phyloP scores from a whole-genome alignment of 2,329 filamentous ascomycete genomes.

The Aureobasidium sp. region DNA sequence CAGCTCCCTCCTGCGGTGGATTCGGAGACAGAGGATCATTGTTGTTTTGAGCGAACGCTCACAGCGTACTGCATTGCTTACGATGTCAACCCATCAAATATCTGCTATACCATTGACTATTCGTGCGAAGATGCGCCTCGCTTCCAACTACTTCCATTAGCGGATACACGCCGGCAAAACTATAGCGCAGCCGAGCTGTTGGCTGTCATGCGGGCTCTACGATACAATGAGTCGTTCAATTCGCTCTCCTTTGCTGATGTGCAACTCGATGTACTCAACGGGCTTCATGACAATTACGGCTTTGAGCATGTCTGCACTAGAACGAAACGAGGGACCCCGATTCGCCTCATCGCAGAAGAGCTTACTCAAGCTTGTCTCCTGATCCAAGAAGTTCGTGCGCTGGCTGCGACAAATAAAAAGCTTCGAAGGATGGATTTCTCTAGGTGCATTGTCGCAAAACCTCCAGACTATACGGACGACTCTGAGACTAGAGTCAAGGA shows the following conservation, averaged over 20 bases:
- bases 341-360: slow-evolving; percentile 46
- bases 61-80: slow-evolving; percentile 65
- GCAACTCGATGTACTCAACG: slow-evolving; percentile 57
- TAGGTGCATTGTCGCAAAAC: slow-evolving; percentile 51
- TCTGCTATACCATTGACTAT: slow-evolving; percentile 56
- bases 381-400: slow-evolving; percentile 60
- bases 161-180: slow-evolving; percentile 41
- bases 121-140: slow-evolving; percentile 59
- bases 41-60: slow-evolving; percentile 58
- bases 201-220: slow-evolving; percentile 60
- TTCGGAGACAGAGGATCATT: slow-evolving; percentile 52
- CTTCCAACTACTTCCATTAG: slow-evolving; percentile 56
- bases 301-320: slow-evolving; percentile 55
- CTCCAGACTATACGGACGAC: slow-evolving; percentile 40
- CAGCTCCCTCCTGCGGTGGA: slow-evolving; percentile 41
- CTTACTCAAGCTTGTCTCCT: slow-evolving; percentile 52
- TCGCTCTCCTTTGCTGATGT: slow-evolving; percentile 62
- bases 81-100: slow-evolving; percentile 58
- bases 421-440: slow-evolving; percentile 60
- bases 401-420: slow-evolving; percentile 58
- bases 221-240: slow-evolving; percentile 63
- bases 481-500: slow-evolving; percentile 43
- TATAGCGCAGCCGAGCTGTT: slow-evolving; percentile 59
- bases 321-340: slow-evolving; percentile 50
- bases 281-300: slow-evolving; percentile 52